Base-by-base conservation (phyloP, 352 stramenopile genomes). In the Peronospora farinosa region DNA sequence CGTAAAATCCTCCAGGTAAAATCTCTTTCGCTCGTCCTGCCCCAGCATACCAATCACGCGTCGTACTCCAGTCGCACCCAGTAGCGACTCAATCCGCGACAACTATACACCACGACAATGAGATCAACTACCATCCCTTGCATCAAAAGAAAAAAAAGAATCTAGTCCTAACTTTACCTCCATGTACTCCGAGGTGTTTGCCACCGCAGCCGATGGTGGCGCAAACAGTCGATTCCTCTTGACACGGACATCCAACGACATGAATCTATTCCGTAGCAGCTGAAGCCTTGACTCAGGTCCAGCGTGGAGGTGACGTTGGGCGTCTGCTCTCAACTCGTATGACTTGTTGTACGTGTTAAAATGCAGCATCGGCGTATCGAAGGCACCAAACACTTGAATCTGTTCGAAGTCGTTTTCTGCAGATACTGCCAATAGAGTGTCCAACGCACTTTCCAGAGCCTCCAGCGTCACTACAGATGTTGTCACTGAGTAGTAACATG, bases 1-100 rank as follows among this genome's bases (percentile, higher is more conserved):
- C 33, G 79, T 89, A 30, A 92, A 67, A 38, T 95, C 84, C 63
- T 92, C 84, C 9, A 95, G 48, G 47, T 81, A 92, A 21, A 87
- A 78, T 0, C 65, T 65, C 37, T 85, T 80, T 44, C 81, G 79
- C 32, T 95, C 81, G 57, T 92, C 81, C 59, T 92, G 79, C 1
- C 79, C 82, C 7, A 95, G 60, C 81, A 92, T 90, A 13, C 84
- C 84, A 39, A 95, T 84, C 11, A 95, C 81, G 10, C 80, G 78
- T 19, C 78, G 78, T 21, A 88, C 58, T 47, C 84, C 84, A 17
- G 62, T 85, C 39, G 89, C 65, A 41, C 84, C 84, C 8, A 95
- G 51, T n/a, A 95, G 60, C 9, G 84, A 95, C 54, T 95, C 84
- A 47, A 95, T 91, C 12, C 68, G 63, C n/a, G 78, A 89, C n/a